These are phyloP conservation scores for Linnemannia hyalina DNA, from an alignment of 192 early-diverging fungal species.

Conservation along the genomic window DNA sequence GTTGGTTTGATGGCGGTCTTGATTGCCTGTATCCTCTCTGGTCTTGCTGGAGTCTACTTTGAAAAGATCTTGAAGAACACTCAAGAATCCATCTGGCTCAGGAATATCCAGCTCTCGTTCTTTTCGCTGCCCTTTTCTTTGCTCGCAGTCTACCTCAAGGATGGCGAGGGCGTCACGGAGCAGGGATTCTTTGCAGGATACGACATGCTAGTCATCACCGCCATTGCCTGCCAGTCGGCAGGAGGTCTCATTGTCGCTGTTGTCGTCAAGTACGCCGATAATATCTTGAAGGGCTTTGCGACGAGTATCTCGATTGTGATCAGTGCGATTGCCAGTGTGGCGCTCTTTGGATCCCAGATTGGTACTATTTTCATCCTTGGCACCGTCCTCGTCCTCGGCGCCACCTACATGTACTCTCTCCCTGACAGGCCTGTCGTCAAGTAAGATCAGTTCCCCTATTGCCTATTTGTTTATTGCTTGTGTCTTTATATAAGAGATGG, in stretches of 20 bases:
- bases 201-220: conserved; percentile 80
- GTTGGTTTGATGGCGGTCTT: conserved; percentile 85
- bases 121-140: conserved; percentile 88
- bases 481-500: no score
- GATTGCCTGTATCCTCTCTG: conserved; percentile 90
- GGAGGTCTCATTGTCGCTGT: conserved; percentile 96
- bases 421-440: conserved; percentile 58
- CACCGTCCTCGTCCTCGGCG: conserved; percentile 77
- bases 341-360: conserved; percentile 81
- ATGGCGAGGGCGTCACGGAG: conserved; percentile 73
- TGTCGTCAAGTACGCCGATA: conserved; percentile 98
- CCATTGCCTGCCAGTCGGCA: conserved; percentile 90
- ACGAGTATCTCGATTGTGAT: conserved; percentile 96
- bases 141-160: conserved; percentile 83
- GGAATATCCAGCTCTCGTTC: conserved; percentile 94
- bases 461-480: no score
- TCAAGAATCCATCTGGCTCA: conserved; percentile 85
- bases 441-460: conserved; percentile 16
- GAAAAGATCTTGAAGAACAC: conserved; percentile 96
- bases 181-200: conserved; percentile 96
- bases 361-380: conserved; percentile 81
- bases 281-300: conserved; percentile 99
- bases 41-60: conserved; percentile 98
- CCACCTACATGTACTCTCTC: conserved; percentile 81
- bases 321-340: conserved; percentile 86